Evolutionary conservation across 148 eudicot species (phyloP), one percentile per base, ranked within the genome.

Genomic region (Oxyria digyna): DNA sequence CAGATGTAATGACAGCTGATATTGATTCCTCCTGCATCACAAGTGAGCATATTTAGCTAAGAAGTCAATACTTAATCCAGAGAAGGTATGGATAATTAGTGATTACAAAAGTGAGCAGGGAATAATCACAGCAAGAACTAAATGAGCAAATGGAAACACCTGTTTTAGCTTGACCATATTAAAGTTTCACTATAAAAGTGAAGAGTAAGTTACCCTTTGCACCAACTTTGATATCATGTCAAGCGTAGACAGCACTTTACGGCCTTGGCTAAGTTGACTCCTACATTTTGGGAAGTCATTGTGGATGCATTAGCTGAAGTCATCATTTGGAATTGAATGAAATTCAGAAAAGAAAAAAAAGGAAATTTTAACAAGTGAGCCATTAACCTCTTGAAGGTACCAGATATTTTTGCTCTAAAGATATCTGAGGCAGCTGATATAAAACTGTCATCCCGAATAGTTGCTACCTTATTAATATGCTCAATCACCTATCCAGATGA

Each of bases 231-330:
- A 84, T 79, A 93, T 87, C 84, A 93, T 86, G 48, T 81, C 91
- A 15, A 93, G 72, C 35, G 89, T 87, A 64, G 24, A 66, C 77
- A 93, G 78, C 78, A 93, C 98, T 80, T 87, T 93, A 24, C 95
- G 87, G 69, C 98, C 98, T 78, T 93, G 91, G 62, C 88, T 87
- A 73, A 93, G 88, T 74, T 93, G 98, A 83, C 74, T 85, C 88
- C 96, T 93, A 67, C 49, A 78, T 48, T n/a, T n/a, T 70, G 5
- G 77, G 68, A 78, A 48, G 42, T 27, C 38, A 59, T 59, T 1
- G 65, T 14, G 65, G 65, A 67, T 17, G 65, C 70, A 37, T 32
- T 62, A 27, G 17, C 1, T 20, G 20, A 14, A 50, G 35, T 14
- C 71, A 68, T n/a, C n/a, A 54, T 8, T 29, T 69, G 26, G 46